These are phyloP conservation scores for Cryomyces minteri DNA, from an alignment of 495 filamentous ascomycete species.

Conservation along the genomic window DNA sequence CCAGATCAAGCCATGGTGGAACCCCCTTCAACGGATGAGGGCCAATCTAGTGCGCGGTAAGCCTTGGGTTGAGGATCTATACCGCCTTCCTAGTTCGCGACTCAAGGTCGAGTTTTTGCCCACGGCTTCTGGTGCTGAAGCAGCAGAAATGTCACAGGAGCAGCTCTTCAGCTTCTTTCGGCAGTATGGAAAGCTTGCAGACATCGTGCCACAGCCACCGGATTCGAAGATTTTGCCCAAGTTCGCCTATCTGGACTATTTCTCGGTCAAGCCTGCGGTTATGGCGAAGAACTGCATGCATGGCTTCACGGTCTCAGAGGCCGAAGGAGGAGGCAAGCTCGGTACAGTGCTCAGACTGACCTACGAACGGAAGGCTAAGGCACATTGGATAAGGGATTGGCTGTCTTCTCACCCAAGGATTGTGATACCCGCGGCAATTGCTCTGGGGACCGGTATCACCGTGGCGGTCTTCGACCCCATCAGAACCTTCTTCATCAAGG, in stretches of 20 bases:
- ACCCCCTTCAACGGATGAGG: constrained; percentile 53
- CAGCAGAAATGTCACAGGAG: constrained; percentile 70
- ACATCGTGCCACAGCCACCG: constrained; percentile 59
- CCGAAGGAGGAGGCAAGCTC: constrained; percentile 47
- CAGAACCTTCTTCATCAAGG: constrained; percentile 77
- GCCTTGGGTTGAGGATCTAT: constrained; percentile 93
- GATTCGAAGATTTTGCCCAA: constrained; percentile 70
- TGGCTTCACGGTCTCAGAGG: constrained; percentile 45
- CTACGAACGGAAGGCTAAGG: constrained; percentile 60
- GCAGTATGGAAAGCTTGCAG: constrained; percentile 68
- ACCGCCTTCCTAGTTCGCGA: constrained; percentile 55
- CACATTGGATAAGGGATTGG: constrained; percentile 74
- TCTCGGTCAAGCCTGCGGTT: constrained; percentile 47
- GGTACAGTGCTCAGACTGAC: constrained; percentile 59
- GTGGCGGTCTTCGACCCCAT: constrained; percentile 81
- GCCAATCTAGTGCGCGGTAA: constrained; percentile 54
- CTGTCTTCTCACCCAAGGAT: constrained; percentile 74
- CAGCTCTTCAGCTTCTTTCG: constrained; percentile 75
- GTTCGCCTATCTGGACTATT: constrained; percentile 64
- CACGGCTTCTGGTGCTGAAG: constrained; percentile 38
- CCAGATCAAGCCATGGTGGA: constrained; percentile 78
- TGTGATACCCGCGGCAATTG: constrained; percentile 65
- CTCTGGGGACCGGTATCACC: constrained; percentile 63
- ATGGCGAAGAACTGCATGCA: constrained; percentile 90
- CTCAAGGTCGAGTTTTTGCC: constrained; percentile 74